Evolutionary conservation across 2,329 filamentous ascomycete species (phyloP).

Genomic region (Alternaria viburni): DNA sequence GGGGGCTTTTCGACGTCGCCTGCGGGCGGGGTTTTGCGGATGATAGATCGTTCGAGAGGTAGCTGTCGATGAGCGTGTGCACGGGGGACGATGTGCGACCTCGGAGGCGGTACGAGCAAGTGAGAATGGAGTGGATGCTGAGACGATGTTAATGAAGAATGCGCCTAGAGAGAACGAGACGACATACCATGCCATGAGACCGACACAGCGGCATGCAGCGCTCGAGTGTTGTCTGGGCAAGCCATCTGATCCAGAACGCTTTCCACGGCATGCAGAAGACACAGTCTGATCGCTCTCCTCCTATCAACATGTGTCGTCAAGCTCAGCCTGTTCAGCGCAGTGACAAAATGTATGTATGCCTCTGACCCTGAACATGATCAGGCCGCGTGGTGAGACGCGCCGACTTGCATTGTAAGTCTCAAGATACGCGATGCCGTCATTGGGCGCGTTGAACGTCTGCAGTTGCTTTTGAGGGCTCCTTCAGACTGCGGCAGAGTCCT

Average conservation of each 20-base stretch:
- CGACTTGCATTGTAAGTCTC: background rate
- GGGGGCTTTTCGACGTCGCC: background rate
- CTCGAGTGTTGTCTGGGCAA: background rate
- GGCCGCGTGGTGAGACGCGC: background rate
- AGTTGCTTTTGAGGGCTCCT: background rate
- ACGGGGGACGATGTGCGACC: background rate
- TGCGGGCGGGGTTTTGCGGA: background rate
- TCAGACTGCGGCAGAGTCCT: background rate
- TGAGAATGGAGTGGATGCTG: background rate
- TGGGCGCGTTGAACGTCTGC: background rate
- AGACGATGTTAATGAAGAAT: background rate
- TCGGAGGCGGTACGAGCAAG: background rate
- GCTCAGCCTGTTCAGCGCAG: background rate
- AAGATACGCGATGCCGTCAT: background rate
- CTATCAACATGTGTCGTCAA: background rate
- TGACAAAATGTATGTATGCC: background rate
- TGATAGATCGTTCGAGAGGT: background rate
- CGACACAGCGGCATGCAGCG: too few relatives aligned
- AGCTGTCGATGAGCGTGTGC: background rate
- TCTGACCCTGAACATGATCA: background rate
- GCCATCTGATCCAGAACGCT: background rate
- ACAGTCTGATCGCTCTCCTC: background rate
- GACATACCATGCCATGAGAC: too few relatives aligned
- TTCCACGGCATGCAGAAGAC: background rate
- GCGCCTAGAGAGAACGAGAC: too few relatives aligned